These are phyloP conservation scores for Plectosphaerella cucumerina DNA, from an alignment of 2,329 filamentous ascomycete genomes.

Conservation along the genomic window DNA sequence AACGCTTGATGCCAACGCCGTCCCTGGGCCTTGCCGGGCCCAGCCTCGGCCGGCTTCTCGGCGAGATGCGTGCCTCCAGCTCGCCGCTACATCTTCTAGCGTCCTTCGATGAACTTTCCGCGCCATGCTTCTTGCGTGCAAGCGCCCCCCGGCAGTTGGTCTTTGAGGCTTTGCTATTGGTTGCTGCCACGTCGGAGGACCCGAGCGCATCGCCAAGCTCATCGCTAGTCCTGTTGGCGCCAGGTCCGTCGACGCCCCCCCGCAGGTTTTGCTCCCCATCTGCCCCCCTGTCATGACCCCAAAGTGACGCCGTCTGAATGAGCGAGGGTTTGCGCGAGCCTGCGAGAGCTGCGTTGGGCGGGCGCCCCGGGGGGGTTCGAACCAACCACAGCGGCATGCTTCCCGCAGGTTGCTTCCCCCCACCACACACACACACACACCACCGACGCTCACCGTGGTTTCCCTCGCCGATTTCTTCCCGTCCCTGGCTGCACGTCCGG, in stretches of 20 bases:
- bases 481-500: not conserved
- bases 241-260: too few species aligned
- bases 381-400: not conserved
- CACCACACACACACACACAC: too few species aligned
- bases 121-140: not conserved
- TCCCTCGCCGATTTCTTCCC: conserved; percentile 1
- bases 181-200: not conserved
- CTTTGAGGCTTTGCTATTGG: not conserved
- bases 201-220: not conserved
- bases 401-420: not conserved
- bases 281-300: not conserved
- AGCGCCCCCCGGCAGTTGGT: not conserved
- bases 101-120: conserved; percentile 2
- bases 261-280: not conserved
- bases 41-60: conserved; percentile 3
- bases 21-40: not conserved
- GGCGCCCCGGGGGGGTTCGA: not conserved
- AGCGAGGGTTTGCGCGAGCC: conserved; percentile 7
- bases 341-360: not conserved
- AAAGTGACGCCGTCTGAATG: conserved; percentile 7
- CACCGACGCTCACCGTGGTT: not conserved
- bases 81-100: not conserved
- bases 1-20: not conserved
- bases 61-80: conserved; percentile 1
- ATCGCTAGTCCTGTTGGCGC: not conserved